These are phyloP conservation scores for Colletotrichum lupini DNA, from an alignment of 2,329 filamentous ascomycete genomes.

Conservation along the genomic window DNA sequence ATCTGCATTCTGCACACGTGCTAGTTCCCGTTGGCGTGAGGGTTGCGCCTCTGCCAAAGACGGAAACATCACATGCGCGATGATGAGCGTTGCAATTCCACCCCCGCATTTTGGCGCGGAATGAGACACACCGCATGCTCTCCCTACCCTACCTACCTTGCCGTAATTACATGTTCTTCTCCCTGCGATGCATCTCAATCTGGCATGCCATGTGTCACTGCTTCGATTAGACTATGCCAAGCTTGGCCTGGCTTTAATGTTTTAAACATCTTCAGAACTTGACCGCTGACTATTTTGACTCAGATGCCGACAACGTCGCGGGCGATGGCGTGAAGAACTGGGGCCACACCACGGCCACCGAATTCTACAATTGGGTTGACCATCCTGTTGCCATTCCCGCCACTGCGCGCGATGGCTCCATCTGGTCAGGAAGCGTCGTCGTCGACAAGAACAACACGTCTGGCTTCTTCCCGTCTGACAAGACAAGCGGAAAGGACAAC, in stretches of 20 bases:
- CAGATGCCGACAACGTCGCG: slow-evolving; percentile 49
- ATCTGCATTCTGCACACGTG: slow-evolving; percentile 33
- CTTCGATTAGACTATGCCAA: background rate
- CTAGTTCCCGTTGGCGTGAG: slow-evolving; percentile 27
- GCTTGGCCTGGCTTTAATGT: background rate
- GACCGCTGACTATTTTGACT: background rate
- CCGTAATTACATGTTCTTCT: background rate
- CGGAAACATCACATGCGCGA: slow-evolving; percentile 30
- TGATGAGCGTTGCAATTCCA: slow-evolving; percentile 28
- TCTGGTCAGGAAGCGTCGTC: slow-evolving; percentile 67
- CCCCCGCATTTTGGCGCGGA: slow-evolving; percentile 28
- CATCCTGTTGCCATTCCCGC: slow-evolving; percentile 71
- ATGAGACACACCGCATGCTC: background rate
- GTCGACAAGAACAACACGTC: slow-evolving; percentile 73
- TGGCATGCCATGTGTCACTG: background rate
- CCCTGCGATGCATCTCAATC: background rate
- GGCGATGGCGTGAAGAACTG: slow-evolving; percentile 68
- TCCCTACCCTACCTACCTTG: background rate
- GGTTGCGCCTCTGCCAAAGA: slow-evolving; percentile 26
- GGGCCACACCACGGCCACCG: slow-evolving; percentile 72
- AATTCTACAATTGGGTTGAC: slow-evolving; percentile 73
- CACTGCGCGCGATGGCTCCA: slow-evolving; percentile 53
- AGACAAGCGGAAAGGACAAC: slow-evolving; percentile 54
- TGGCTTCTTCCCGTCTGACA: slow-evolving; percentile 70
- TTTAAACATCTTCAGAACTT: background rate